These are phyloP conservation scores for Colletotrichum tanaceti DNA, from an alignment of 2,329 filamentous ascomycete species.

Conservation along the genomic window DNA sequence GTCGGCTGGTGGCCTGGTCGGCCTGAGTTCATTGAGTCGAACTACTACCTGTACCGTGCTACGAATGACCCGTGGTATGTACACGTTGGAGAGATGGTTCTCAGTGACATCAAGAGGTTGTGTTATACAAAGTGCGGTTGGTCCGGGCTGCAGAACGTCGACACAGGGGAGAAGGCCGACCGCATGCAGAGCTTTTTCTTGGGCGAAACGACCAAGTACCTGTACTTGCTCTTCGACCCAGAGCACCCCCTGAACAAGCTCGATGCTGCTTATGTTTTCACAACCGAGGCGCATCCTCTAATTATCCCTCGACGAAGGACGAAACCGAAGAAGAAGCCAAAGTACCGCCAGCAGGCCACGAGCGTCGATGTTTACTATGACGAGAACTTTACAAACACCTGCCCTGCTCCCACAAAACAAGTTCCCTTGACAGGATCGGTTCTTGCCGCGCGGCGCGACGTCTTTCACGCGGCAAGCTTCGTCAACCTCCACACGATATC, in stretches of 20 bases:
- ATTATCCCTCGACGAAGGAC: slow-evolving; percentile 73
- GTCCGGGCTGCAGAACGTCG: slow-evolving; percentile 87
- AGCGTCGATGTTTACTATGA: slow-evolving; percentile 54
- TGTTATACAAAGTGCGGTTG: slow-evolving; percentile 94
- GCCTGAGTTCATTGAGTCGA: slow-evolving; percentile 97
- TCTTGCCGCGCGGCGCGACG: slow-evolving; percentile 80
- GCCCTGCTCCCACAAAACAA: slow-evolving; percentile 70
- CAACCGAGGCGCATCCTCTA: slow-evolving; percentile 93
- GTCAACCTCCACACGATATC: slow-evolving; percentile 84
- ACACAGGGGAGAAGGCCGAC: slow-evolving; percentile 86
- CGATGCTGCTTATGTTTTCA: slow-evolving; percentile 91
- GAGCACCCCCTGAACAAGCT: slow-evolving; percentile 88
- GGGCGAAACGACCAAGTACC: slow-evolving; percentile 94
- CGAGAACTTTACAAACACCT: slow-evolving; percentile 67
- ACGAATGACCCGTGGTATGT: slow-evolving; percentile 97
- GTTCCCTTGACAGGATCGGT: slow-evolving; percentile 80
- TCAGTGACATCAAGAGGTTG: slow-evolving; percentile 86
- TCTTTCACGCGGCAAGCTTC: slow-evolving; percentile 90
- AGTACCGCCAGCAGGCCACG: slow-evolving; percentile 34
- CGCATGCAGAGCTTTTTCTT: slow-evolving; percentile 99
- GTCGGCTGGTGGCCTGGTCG: slow-evolving; percentile 95
- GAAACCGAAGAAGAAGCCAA: slow-evolving; percentile 43
- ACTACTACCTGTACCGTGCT: slow-evolving; percentile 93
- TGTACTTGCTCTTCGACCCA: slow-evolving; percentile 90
- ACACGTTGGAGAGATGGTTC: slow-evolving; percentile 94